Conservation (phyloP, 257 asterid species). For the Parsonsia alboflavescens region DNA sequence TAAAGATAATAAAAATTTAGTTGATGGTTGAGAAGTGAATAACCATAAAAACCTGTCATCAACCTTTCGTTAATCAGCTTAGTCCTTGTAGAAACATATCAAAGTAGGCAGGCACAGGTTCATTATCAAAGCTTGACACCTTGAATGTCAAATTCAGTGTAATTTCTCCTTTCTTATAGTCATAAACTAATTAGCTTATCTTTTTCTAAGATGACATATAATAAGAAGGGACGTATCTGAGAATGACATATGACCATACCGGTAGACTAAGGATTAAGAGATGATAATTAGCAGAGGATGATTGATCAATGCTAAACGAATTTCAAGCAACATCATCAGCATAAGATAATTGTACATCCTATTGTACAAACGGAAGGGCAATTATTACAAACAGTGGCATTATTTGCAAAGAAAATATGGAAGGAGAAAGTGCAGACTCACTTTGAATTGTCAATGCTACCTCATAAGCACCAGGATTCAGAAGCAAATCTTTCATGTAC, state of each 20-base stretch:
- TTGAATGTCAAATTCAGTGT: background rate
- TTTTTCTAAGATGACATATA: background rate
- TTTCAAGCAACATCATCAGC: background rate
- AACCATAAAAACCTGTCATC: background rate
- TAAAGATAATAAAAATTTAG: background rate
- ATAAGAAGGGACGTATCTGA: background rate
- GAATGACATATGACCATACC: background rate
- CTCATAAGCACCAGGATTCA: slow-evolving; percentile 92
- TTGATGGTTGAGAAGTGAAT: background rate
- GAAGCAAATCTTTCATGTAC: slow-evolving; percentile 82
- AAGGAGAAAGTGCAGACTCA: slow-evolving; percentile 6
- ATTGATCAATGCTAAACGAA: background rate
- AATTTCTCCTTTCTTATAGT: background rate
- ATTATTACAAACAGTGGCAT: background rate
- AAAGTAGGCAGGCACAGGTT: no score
- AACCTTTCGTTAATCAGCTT: background rate
- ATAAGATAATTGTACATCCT: background rate
- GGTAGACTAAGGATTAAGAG: background rate
- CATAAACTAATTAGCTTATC: background rate
- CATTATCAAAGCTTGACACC: no score
- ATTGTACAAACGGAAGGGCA: background rate
- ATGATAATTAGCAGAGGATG: background rate
- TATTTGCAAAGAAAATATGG: no score
- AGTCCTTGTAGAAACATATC: background rate
- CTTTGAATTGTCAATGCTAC: slow-evolving; percentile 83